Evolutionary conservation across 2,329 filamentous ascomycete species (phyloP).

Genomic region (Sphaerulina vaccinii): DNA sequence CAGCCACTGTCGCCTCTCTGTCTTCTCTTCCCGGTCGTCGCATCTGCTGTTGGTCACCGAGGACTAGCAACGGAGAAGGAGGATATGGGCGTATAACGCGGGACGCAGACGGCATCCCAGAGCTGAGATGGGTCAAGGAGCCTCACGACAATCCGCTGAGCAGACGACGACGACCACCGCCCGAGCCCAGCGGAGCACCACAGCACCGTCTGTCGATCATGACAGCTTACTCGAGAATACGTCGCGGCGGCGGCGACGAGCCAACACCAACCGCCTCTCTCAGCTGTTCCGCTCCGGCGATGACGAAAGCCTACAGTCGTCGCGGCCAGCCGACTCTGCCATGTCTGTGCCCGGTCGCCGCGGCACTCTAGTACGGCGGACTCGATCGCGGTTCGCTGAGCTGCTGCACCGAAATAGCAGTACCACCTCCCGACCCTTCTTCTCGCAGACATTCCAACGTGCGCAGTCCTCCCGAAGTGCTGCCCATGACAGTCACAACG

Average conservation of each 20-base stretch:
- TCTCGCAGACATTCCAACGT: conserved; percentile 22
- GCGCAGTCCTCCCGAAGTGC: conserved; percentile 29
- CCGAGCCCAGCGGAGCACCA: conserved; percentile 2
- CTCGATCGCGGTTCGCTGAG: conserved; percentile 27
- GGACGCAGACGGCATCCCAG: conserved; percentile 2
- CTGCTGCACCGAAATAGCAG: conserved; percentile 24
- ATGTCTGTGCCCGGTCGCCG: conserved; percentile 3
- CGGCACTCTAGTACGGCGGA: conserved; percentile 22
- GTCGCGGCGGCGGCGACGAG: conserved; percentile 10
- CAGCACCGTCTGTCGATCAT: conserved; percentile 7
- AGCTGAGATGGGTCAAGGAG: conserved; percentile 11
- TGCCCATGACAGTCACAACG: conserved; percentile 16
- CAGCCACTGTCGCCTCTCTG: not conserved
- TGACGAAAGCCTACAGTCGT: conserved; percentile 5
- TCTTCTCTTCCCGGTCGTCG: not conserved
- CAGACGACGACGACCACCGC: not conserved
- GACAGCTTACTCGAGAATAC: conserved; percentile 9
- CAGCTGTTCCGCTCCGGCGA: conserved; percentile 14
- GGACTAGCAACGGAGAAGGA: not conserved
- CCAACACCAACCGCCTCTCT: conserved; percentile 16
- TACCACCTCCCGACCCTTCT: conserved; percentile 3
- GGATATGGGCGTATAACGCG: conserved; percentile 7
- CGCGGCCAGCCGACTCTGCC: conserved; percentile 5
- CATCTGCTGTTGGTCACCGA: not conserved
- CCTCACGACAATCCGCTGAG: conserved; percentile 10